Base-by-base conservation (phyloP, 1,284 basidiomycete species). In the Trametes polyzona region DNA sequence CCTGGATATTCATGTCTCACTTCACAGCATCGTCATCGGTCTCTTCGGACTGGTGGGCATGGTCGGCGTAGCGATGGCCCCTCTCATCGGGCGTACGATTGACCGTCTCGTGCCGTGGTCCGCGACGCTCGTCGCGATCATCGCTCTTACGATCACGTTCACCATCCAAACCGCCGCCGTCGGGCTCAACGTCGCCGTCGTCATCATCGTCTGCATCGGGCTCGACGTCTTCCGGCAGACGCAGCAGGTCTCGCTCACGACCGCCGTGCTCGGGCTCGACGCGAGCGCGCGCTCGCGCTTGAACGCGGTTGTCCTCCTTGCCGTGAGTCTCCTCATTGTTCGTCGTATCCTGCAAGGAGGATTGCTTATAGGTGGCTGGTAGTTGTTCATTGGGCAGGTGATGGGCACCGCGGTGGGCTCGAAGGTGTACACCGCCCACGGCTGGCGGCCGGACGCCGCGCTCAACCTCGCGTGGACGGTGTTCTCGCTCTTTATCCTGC, bases 11-110 rank as follows among this genome's bases (percentile, higher is more conserved):
- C n/a, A n/a, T n/a, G n/a, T n/a, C n/a, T 5, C 23, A 17, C 3
- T 11, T 57, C 19, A 47, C 24, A 79, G 76, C 1, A 67, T 83
- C 23, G 68, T 75, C 12, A 84, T 83, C 48, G 82, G 83, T 11
- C 71, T 86, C 2, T 83, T 85, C 63, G 83, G 82, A 10, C 72
- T 84, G 2, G 69, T 84, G 3, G 84, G 84, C 7, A 71, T 82
- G 40, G 63, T 79, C 19, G 75, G 74, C 27, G 79, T 83, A 10
- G 62, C 74, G 19, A 68, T 76, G 21, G 79, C 79, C 0, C 83
- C 83, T 0, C 70, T 81, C 43, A 73, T 80, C 49, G 84, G 84
- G 0, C 73, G 74, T 26, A 66, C 79, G 4, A 74, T 85, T 40
- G 83, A 86, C 63, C 65, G 71, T 2, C 71, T 84, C 42, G 74